phyloP scores from a whole-genome alignment of 495 filamentous ascomycete genomes.

The Bacidia gigantensis region DNA sequence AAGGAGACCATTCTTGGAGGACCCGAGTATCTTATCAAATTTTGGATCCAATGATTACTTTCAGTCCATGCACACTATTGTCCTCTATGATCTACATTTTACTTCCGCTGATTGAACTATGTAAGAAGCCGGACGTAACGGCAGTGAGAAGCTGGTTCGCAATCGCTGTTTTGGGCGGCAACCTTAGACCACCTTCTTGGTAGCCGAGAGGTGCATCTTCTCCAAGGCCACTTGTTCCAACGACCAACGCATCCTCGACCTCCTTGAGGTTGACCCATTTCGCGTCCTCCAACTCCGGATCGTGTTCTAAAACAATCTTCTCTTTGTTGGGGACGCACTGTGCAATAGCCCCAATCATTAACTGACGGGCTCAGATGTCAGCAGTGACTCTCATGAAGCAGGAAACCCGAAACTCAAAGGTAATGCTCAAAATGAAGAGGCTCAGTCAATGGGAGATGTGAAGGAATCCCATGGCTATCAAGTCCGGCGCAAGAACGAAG shows the following conservation, averaged over 20 bases:
- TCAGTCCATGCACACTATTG: too few relatives aligned
- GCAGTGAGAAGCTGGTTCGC: conserved; percentile 59
- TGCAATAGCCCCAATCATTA: conserved; percentile 91
- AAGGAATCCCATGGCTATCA: too few relatives aligned
- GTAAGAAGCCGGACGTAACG: conserved; percentile 35
- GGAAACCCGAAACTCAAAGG: not conserved
- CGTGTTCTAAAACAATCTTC: conserved; percentile 67
- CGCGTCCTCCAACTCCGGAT: conserved; percentile 82
- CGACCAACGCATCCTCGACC: conserved; percentile 38
- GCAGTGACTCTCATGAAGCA: not conserved
- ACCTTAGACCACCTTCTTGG: conserved; percentile 53
- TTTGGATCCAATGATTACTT: too few relatives aligned
- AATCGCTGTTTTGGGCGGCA: conserved; percentile 68
- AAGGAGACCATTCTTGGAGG: not conserved
- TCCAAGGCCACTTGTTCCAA: conserved; percentile 50
- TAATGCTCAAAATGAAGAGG: too few relatives aligned
- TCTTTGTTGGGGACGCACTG: conserved; percentile 73
- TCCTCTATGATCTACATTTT: not conserved
- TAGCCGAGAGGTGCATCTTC: conserved; percentile 50
- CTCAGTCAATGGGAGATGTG: too few relatives aligned
- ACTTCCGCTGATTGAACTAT: not conserved
- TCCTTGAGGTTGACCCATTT: conserved; percentile 70
- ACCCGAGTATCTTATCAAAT: too few relatives aligned
- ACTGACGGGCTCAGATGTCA: not conserved
- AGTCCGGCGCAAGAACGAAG: too few relatives aligned